These are phyloP conservation scores for Euphorbia lathyris DNA, from an alignment of 345 rosid genomes.

Conservation along the genomic window DNA sequence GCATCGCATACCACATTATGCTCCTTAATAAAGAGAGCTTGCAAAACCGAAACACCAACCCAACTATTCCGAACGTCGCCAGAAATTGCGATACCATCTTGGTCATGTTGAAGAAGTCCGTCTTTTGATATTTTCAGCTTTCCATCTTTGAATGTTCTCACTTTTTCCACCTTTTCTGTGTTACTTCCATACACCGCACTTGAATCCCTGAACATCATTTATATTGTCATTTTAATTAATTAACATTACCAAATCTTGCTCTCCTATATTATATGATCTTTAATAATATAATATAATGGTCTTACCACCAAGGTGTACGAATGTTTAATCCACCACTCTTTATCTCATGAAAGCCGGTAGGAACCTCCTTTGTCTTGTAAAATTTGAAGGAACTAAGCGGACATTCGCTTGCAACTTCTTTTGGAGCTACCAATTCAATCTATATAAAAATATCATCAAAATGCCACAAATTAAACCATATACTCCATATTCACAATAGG, in stretches of 20 bases:
- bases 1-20: constrained; percentile 55
- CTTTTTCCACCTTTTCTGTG: constrained; percentile 24
- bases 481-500: no score
- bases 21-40: constrained; percentile 49
- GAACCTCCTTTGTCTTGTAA: constrained; percentile 44
- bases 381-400: constrained; percentile 53
- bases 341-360: constrained; percentile 44
- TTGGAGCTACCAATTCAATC: constrained; percentile 53
- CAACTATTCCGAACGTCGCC: constrained; percentile 56
- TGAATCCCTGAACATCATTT: constrained; percentile 43
- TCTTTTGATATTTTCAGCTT: constrained; percentile 46
- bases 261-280: no score
- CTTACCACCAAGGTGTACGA: constrained; percentile 67
- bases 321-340: constrained; percentile 41
- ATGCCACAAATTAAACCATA: no score
- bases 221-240: no score
- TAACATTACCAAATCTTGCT: no score
- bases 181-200: constrained; percentile 56
- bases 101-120: constrained; percentile 43
- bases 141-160: constrained; percentile 52
- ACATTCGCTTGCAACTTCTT: constrained; percentile 39
- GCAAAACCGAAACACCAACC: constrained; percentile 51
- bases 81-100: constrained; percentile 36
- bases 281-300: background rate
- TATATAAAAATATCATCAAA: constrained; percentile 8